These are phyloP conservation scores for Metschnikowia continentalis DNA, from an alignment of 805 yeast genomes.

Conservation along the genomic window DNA sequence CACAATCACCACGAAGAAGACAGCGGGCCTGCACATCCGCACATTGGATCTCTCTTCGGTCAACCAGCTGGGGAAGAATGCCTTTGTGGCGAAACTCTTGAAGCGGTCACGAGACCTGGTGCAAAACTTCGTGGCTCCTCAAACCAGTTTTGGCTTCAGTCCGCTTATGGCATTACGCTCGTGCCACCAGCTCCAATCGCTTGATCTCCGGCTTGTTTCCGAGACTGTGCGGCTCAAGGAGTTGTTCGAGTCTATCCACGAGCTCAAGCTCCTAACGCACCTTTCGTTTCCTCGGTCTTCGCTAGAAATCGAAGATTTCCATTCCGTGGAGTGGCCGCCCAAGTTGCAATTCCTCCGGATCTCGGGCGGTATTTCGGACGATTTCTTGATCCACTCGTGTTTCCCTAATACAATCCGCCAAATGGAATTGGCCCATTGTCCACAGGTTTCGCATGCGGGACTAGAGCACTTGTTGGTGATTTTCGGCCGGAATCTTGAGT, in stretches of 20 bases:
- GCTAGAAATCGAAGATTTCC: constrained; percentile 57
- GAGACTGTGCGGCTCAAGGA: constrained; percentile 85
- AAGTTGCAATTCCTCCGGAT: constrained; percentile 65
- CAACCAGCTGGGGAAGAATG: constrained; percentile 88
- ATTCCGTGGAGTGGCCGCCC: constrained; percentile 70
- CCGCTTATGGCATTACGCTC: constrained; percentile 78
- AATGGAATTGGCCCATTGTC: constrained; percentile 85
- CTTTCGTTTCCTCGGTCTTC: constrained; percentile 89
- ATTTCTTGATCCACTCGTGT: constrained; percentile 62
- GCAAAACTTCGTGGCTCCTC: constrained; percentile 80
- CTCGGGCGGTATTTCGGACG: constrained; percentile 87
- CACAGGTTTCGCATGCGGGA: constrained; percentile 62
- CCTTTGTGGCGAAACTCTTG: constrained; percentile 76
- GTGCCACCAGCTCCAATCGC: constrained; percentile 57
- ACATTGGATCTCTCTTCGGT: constrained; percentile 72
- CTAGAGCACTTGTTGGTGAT: constrained; percentile 56
- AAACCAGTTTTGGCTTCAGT: constrained; percentile 88
- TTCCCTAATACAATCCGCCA: constrained; percentile 71
- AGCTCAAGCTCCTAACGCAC: constrained; percentile 59
- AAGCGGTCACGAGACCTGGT: constrained; percentile 69
- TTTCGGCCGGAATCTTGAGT: constrained; percentile 62
- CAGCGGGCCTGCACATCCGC: constrained; percentile 56
- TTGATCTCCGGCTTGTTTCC: constrained; percentile 82
- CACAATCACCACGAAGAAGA: constrained; percentile 48
- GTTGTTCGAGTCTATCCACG: constrained; percentile 68